phyloP scores from a whole-genome alignment of 108 stramenopile species.

The Cyclostephanos tholiformis region DNA sequence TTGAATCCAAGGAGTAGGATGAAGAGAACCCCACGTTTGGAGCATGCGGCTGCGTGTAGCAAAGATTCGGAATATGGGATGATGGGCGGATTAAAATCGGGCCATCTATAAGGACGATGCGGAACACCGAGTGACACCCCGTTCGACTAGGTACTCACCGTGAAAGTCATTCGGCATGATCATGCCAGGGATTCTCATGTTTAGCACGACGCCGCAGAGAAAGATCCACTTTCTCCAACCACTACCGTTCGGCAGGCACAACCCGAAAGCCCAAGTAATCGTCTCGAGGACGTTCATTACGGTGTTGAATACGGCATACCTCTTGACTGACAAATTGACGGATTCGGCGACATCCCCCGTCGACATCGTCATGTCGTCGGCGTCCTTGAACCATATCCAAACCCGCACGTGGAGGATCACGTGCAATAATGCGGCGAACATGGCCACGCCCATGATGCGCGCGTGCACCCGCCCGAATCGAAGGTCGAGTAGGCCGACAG shows the following conservation, averaged over 20 bases:
- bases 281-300: slow-evolving; percentile 60
- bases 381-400: slow-evolving; percentile 56
- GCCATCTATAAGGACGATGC: too few relatives aligned
- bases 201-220: slow-evolving; percentile 57
- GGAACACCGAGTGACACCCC: too few relatives aligned
- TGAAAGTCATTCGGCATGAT: slow-evolving; percentile 88
- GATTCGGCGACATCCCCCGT: slow-evolving; percentile 13
- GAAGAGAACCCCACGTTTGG: slow-evolving; percentile 80
- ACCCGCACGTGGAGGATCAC: slow-evolving; percentile 63
- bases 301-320: slow-evolving; percentile 66
- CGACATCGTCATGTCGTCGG: background rate
- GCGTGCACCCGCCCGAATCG: slow-evolving; percentile 60
- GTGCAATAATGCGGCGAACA: slow-evolving; percentile 69
- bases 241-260: slow-evolving; percentile 37
- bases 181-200: slow-evolving; percentile 64
- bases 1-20: slow-evolving; percentile 81
- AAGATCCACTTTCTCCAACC: slow-evolving; percentile 59
- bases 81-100: background rate
- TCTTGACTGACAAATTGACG: slow-evolving; percentile 53
- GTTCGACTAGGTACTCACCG: too few relatives aligned
- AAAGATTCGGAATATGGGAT: background rate
- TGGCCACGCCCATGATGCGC: slow-evolving; percentile 76
- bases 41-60: slow-evolving; percentile 75
- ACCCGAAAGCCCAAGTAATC: slow-evolving; percentile 62
- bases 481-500: slow-evolving; percentile 59